Conservation (phyloP, 257 asterid species). For the Osmanthus fragrans region DNA sequence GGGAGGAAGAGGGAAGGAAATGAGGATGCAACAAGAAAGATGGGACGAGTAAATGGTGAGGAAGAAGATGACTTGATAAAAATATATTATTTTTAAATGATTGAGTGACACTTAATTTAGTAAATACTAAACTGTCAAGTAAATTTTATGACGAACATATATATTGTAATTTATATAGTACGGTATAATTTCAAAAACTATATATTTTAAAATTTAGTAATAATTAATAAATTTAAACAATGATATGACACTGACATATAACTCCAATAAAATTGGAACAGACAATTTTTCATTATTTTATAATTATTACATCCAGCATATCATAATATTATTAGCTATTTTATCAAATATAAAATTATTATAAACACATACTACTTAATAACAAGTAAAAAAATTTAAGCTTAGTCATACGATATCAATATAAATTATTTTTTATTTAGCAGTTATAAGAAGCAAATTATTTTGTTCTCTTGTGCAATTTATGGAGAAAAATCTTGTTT, state of each 20-base stretch:
- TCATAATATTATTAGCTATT: neutral
- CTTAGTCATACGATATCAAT: neutral
- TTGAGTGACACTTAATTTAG: neutral
- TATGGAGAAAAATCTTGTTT: neutral
- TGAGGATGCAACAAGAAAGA: neutral
- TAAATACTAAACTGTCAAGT: neutral
- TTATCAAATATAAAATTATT: too few relatives aligned
- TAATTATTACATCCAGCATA: neutral
- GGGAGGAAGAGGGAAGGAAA: neutral
- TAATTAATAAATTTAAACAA: too few relatives aligned
- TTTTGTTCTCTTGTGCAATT: too few relatives aligned
- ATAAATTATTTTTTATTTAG: too few relatives aligned
- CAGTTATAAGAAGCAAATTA: neutral
- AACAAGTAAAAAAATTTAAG: neutral
- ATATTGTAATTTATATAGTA: too few relatives aligned
- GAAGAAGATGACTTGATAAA: neutral
- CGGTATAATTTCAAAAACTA: too few relatives aligned
- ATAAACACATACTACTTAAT: too few relatives aligned
- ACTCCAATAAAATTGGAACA: too few relatives aligned
- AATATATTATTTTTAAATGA: neutral
- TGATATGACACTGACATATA: too few relatives aligned
- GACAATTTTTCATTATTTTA: neutral
- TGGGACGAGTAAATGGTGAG: neutral
- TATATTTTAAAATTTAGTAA: too few relatives aligned
- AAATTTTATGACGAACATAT: too few relatives aligned